Base-by-base conservation (phyloP, 176 grass and related monocot genomes). In the Miscanthus lutarioriparius region DNA sequence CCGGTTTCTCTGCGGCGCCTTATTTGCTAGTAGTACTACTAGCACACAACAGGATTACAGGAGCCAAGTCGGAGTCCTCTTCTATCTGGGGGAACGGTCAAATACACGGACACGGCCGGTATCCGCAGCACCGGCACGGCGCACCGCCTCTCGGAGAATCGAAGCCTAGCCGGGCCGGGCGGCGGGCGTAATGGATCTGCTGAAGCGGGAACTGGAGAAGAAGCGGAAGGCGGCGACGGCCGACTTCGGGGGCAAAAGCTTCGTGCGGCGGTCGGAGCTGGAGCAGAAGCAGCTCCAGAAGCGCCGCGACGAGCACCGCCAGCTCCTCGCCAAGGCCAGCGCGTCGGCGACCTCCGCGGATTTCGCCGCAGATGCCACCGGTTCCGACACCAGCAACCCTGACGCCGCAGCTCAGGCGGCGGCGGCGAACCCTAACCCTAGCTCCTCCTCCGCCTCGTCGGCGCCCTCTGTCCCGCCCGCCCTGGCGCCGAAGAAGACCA, bases 201-300 rank as follows among this genome's bases (percentile, higher is more conserved):
- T 98, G 62, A 95, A 90, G 83, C 28, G 80, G 64, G 95, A 98
- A 80, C 80, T 98, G 33, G 89, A 88, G 87, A 88, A 85, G 87
- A 98, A 98, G 91, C 70, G 95, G 53, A 84, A 93, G 80, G 83
- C 80, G 48, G 85, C 92, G 19, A 51, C 79, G 75, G 85, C 79
- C 30, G 92, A 90, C 66, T 98, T 98, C 48, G 95, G 87, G 20
- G 89, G 92, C 43, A 89, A 89, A 77, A 95, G 89, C 87, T 86
- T 98, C 72, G 89, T 98, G 22, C 89, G 89, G 65, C 92, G 92
- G 58, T 98, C 92, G 76, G 95, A 98, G 83, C 94, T 98, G 76
- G 91, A 99, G 81, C 91, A 92, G 53, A 93, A 92, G 87, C 72
- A 99, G 91, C 85, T 99, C 78, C 89, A 95, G 84, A 91, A 91